Conservation (phyloP, 2,329 filamentous ascomycete species). For the Microcyclospora tardicrescens region DNA sequence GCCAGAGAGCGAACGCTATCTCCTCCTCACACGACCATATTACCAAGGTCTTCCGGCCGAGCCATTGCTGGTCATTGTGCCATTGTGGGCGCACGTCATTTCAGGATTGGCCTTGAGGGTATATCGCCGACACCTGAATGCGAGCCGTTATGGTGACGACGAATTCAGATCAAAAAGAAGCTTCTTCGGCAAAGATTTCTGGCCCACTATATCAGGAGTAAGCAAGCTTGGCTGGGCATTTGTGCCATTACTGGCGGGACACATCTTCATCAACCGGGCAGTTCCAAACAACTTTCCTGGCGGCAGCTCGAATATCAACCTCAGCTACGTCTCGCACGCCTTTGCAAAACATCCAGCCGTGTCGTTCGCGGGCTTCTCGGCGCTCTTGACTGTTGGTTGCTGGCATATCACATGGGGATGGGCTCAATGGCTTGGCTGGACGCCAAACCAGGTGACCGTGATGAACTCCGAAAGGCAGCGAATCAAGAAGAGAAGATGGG, state of each 20-base stretch:
- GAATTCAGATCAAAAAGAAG: slow-evolving; percentile 27
- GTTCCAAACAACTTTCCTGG: slow-evolving; percentile 67
- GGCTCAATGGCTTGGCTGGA: slow-evolving; percentile 64
- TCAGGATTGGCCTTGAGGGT: slow-evolving; percentile 68
- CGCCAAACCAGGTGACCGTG: slow-evolving; percentile 42
- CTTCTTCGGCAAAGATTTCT: slow-evolving; percentile 31
- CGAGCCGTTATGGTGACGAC: slow-evolving; percentile 61
- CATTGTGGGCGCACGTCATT: slow-evolving; percentile 60
- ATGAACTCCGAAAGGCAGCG: slow-evolving; percentile 37
- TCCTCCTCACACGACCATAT: slow-evolving; percentile 80
- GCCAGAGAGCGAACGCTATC: slow-evolving; percentile 64
- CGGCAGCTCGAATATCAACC: slow-evolving; percentile 70
- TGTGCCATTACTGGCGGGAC: slow-evolving; percentile 51
- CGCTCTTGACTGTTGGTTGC: slow-evolving; percentile 53
- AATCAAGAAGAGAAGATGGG: slow-evolving; percentile 53
- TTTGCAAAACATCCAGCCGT: slow-evolving; percentile 58
- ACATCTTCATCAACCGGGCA: slow-evolving; percentile 62
- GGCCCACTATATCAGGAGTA: slow-evolving; percentile 60
- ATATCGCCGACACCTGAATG: slow-evolving; percentile 57
- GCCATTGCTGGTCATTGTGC: slow-evolving; percentile 63
- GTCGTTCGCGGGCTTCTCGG: slow-evolving; percentile 55
- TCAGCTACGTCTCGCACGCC: slow-evolving; percentile 74
- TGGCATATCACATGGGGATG: slow-evolving; percentile 76
- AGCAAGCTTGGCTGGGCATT: slow-evolving; percentile 62
- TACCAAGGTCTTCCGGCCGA: slow-evolving; percentile 78